Base-by-base conservation (phyloP, 305 asterid species). In the Solanum chacoense region DNA sequence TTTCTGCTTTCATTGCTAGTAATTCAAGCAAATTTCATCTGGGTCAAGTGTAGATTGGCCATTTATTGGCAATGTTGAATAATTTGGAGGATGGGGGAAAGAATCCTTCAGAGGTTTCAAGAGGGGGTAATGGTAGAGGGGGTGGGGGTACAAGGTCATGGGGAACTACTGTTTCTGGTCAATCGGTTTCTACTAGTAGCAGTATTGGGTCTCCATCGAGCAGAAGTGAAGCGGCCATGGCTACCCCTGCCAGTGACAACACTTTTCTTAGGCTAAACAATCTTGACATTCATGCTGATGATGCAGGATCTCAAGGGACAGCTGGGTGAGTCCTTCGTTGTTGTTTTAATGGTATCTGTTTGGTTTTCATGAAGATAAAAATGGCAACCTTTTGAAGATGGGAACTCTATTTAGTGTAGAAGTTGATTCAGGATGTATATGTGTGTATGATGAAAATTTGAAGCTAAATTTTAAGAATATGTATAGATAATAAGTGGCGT, bases 181-280 rank as follows among this genome's bases (percentile, higher is more conserved):
- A 96, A 91, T 97, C 99, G 7, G 90, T 96, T 89, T 96, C 99
- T 7, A 97, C 98, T 29, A 97, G 98, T 90, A 96, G 98, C 29
- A 97, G 99, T 38, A 92, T 95, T 67, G 99, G 99, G 63, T 95
- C 99, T 7, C 99, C 99, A 2, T 97, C 98, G 14, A 94, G 95
- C 93, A 94, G 98, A 89, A 96, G 98, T 89, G 99, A 96, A 92
- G 94, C 94, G 24, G 98, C 96, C 18, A 87, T 92, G 91, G 93
- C 95, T 34, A 92, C 96, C 10, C 94, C 98, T 4, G 95, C 93
- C 59, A 92, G 93, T 85, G 99, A 95, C 69, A 94, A 90, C 86
- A 92, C 96, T 37, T 91, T 94, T 71, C 84, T 89, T 67, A 92
- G 91, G 91, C 85, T 97, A 88, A 95, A 93, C 91, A 94, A 93